Percentiles rank a stretch among this genome's conserved stretches.
Conservation (phyloP, 768 basidiomycete genomes). For the Dentipellis sp. region DNA sequence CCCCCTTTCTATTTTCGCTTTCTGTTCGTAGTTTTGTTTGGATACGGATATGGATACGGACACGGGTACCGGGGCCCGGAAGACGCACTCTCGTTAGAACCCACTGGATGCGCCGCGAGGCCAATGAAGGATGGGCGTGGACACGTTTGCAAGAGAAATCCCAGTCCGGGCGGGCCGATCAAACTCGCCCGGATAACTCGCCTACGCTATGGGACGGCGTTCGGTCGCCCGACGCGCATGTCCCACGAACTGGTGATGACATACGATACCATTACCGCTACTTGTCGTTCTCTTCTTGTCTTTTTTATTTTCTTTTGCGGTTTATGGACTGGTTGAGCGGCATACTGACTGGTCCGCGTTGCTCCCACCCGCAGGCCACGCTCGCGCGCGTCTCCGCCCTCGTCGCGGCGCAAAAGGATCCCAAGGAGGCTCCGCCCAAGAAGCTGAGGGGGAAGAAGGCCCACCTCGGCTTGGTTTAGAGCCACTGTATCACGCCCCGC, state of each 20-base stretch:
- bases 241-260: slow-evolving; percentile 72
- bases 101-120: slow-evolving; percentile 62
- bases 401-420: slow-evolving; percentile 59
- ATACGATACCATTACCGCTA: background rate
- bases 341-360: background rate
- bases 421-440: slow-evolving; percentile 56
- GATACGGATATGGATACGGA: too few relatives aligned
- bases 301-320: background rate
- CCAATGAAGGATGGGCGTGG: slow-evolving; percentile 85
- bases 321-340: background rate
- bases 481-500: background rate
- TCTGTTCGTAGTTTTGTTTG: background rate
- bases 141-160: slow-evolving; percentile 81
- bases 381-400: slow-evolving; percentile 73
- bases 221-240: slow-evolving; percentile 43
- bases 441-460: slow-evolving; percentile 70
- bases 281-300: slow-evolving; percentile 12
- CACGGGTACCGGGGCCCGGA: background rate
- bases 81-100: slow-evolving; percentile 86
- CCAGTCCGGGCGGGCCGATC: slow-evolving; percentile 43
- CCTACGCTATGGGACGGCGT: slow-evolving; percentile 77
- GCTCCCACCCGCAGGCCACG: slow-evolving; percentile 40
- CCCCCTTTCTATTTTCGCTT: slow-evolving; percentile 5
- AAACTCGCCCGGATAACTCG: slow-evolving; percentile 44
- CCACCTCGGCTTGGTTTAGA: background rate